Percentiles rank a stretch among this genome's conserved stretches.
phyloP scores from a whole-genome alignment of 2,329 filamentous ascomycete species.

The Hymenoscyphus infarciens region DNA sequence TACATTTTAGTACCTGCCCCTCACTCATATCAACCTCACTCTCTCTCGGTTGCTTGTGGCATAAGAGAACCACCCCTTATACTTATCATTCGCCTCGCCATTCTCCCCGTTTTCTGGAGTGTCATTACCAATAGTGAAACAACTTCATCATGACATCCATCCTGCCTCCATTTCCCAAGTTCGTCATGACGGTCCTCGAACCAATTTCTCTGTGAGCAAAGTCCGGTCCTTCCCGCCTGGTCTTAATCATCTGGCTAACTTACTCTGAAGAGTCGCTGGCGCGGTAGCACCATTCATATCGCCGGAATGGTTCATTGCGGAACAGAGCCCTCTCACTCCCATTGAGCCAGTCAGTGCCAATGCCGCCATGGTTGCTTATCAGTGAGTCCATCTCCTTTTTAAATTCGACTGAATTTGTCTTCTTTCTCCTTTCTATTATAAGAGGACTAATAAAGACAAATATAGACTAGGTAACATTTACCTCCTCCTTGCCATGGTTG shows the following conservation, averaged over 20 bases:
- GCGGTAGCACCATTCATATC: conserved; percentile 53
- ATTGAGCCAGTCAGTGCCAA: conserved; percentile 37
- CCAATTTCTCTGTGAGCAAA: conserved; percentile 62
- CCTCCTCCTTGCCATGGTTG: conserved; percentile 61
- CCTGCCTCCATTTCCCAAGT: conserved; percentile 59
- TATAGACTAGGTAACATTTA: conserved; percentile 69
- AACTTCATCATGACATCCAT: conserved; percentile 51
- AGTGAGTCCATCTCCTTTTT: conserved; percentile 16
- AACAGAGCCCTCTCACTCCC: conserved; percentile 50
- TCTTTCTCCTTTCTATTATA: background rate
- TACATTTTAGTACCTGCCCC: too few species aligned
- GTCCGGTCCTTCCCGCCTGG: background rate
- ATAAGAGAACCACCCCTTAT: background rate
- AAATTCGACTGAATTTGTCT: background rate
- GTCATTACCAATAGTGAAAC: too few species aligned
- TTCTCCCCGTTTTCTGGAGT: background rate
- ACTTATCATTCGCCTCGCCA: background rate
- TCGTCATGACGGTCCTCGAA: conserved; percentile 66
- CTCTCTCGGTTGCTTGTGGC: too few species aligned
- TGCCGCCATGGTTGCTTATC: conserved; percentile 29
- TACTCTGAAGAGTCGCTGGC: conserved; percentile 52
- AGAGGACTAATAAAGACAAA: conserved; percentile 28
- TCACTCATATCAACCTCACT: too few species aligned
- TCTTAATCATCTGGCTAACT: conserved; percentile 7
- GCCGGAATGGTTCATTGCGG: conserved; percentile 59